Conservation (phyloP, 768 basidiomycete genomes). For the Trametes elegans region DNA sequence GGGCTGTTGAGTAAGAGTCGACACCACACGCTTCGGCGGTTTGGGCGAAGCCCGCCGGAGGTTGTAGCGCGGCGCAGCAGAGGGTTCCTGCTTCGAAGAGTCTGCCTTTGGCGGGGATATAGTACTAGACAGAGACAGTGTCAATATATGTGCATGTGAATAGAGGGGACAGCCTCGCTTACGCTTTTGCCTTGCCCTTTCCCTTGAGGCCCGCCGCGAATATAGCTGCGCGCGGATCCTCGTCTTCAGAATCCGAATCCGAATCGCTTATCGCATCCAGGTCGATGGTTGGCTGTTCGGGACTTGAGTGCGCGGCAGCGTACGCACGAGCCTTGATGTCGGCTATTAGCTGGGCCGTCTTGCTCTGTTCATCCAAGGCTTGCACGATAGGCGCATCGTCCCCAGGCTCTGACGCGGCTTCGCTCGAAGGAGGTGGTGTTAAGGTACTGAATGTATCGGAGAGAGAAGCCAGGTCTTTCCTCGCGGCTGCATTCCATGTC, state of each 20-base stretch:
- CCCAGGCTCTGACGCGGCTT: slow-evolving; percentile 18
- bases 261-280: slow-evolving; percentile 45
- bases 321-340: slow-evolving; percentile 59
- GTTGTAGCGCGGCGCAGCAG: slow-evolving; percentile 17
- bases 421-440: slow-evolving; percentile 27
- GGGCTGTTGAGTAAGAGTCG: background rate
- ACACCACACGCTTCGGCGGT: background rate
- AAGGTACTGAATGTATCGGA: slow-evolving; percentile 22
- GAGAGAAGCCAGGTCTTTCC: background rate
- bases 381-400: slow-evolving; percentile 30
- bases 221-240: slow-evolving; percentile 31
- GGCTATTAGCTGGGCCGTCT: slow-evolving; percentile 58
- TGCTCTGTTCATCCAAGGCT: slow-evolving; percentile 35
- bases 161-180: background rate
- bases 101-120: background rate
- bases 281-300: slow-evolving; percentile 33
- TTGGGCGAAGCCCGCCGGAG: slow-evolving; percentile 19
- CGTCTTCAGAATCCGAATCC: slow-evolving; percentile 26
- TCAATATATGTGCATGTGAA: background rate
- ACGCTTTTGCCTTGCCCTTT: slow-evolving; percentile 13
- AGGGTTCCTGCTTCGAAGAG: background rate
- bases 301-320: slow-evolving; percentile 44
- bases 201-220: background rate
- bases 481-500: background rate
- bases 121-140: background rate